Conservation (phyloP, 2,329 filamentous ascomycete genomes). For the Xylaria sp. region DNA sequence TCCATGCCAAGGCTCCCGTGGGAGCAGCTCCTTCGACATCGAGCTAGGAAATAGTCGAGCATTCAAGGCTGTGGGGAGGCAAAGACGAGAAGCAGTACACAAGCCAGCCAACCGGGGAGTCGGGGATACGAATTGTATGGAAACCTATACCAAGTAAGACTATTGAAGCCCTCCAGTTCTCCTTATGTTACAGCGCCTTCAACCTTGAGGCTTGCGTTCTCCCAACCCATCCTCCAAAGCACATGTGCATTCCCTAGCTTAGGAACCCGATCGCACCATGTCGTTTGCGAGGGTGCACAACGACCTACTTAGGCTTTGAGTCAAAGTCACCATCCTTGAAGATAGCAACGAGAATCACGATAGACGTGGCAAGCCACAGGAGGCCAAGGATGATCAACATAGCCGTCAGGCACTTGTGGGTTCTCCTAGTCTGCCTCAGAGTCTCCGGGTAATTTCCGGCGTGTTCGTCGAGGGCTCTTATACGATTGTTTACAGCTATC, state of each 20-base stretch:
- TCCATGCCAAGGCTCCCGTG: not conserved
- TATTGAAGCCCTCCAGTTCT: not conserved
- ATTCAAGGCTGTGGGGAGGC: not conserved
- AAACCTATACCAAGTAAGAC: not conserved
- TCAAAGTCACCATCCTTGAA: not conserved
- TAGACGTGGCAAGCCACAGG: slow-evolving; percentile 5
- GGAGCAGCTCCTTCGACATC: not conserved
- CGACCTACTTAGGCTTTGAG: not conserved
- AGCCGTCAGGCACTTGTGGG: not conserved
- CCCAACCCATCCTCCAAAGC: not conserved
- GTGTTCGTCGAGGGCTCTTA: not conserved
- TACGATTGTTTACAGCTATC: not conserved
- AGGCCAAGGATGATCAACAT: not conserved
- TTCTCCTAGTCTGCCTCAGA: not conserved
- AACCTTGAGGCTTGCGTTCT: not conserved
- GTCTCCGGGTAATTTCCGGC: not conserved
- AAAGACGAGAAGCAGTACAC: not conserved
- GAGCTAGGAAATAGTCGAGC: not conserved
- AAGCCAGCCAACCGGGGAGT: not conserved
- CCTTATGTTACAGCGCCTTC: not conserved
- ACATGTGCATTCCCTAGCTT: not conserved
- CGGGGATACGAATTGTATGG: not conserved
- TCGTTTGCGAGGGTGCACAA: not conserved
- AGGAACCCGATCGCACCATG: not conserved
- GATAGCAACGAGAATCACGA: slow-evolving; percentile 3